These are phyloP conservation scores for Escovopsis sp. DNA, from an alignment of 2,329 filamentous ascomycete genomes.

Conservation along the genomic window DNA sequence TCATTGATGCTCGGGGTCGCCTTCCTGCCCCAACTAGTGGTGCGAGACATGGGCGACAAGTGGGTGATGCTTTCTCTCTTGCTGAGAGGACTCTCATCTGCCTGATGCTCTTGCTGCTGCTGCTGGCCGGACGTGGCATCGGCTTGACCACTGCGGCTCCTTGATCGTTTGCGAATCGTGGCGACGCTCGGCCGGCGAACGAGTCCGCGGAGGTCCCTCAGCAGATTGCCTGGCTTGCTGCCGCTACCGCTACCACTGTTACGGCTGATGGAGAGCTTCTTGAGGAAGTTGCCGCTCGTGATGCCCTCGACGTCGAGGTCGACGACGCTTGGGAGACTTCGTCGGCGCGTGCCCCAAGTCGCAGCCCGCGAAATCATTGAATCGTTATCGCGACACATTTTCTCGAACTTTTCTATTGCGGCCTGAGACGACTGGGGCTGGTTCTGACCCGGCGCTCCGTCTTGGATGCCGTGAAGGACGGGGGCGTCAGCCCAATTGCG, in stretches of 20 bases:
- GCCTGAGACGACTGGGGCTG: constrained; percentile 38
- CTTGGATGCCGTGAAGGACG: constrained; percentile 28
- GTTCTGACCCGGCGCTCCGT: constrained; percentile 14
- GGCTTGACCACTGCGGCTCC: constrained; percentile 27
- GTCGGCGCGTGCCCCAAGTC: constrained; percentile 55
- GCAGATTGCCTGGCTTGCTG: constrained; percentile 30
- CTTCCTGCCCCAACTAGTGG: constrained; percentile 37
- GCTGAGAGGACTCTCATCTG: constrained; percentile 13
- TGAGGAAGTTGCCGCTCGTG: constrained; percentile 45
- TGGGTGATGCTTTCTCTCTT: constrained; percentile 28
- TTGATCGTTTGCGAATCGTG: constrained; percentile 31
- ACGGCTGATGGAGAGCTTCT: constrained; percentile 42
- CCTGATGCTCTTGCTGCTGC: constrained; percentile 7
- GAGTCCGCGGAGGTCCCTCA: constrained; percentile 36
- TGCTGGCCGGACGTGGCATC: constrained; percentile 8
- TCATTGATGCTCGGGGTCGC: constrained; percentile 43
- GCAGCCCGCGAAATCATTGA: constrained; percentile 49
- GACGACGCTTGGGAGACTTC: constrained; percentile 43
- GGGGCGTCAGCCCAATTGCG: constrained; percentile 37
- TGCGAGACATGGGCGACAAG: constrained; percentile 36
- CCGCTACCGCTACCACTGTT: constrained; percentile 22
- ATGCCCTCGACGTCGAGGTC: constrained; percentile 43
- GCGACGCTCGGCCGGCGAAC: constrained; percentile 34
- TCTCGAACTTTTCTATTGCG: constrained; percentile 38
- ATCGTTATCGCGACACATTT: constrained; percentile 37